A percentile compares a stretch with the other conserved stretches of the same genome.
phyloP scores from a whole-genome alignment of 2,329 filamentous ascomycete species.

The Fusarium keratoplasticum region DNA sequence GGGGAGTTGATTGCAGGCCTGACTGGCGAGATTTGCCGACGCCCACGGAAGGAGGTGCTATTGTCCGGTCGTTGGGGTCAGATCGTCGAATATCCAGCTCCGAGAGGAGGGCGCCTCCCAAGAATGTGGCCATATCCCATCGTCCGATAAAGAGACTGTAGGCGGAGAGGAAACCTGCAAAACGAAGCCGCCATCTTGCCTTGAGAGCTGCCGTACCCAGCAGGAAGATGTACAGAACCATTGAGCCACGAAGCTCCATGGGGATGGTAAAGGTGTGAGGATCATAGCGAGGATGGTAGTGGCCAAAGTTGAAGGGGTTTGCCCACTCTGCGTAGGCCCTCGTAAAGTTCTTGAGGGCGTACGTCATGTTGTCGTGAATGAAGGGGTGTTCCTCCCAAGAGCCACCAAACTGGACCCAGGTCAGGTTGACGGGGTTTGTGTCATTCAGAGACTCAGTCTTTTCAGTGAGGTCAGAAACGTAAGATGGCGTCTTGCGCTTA shows the following conservation, averaged over 20 bases:
- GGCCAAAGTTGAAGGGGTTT: conserved; percentile 55
- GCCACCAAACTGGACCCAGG: conserved; percentile 53
- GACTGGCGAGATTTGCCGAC: conserved; percentile 5
- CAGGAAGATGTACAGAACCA: conserved; percentile 55
- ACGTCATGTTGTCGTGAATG: conserved; percentile 53
- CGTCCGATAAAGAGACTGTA: conserved; percentile 51
- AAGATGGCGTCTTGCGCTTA: not conserved
- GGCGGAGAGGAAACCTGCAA: conserved; percentile 46
- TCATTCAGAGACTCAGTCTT: conserved; percentile 26
- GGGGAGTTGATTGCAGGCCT: conserved; percentile 16
- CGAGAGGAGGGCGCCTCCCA: conserved; percentile 52
- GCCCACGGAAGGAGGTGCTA: conserved; percentile 27
- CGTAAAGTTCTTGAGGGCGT: conserved; percentile 54
- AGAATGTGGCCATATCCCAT: conserved; percentile 56
- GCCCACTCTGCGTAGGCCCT: conserved; percentile 54
- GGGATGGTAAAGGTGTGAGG: conserved; percentile 57
- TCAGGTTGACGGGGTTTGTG: conserved; percentile 48
- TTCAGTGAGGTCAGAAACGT: not conserved
- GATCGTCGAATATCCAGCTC: conserved; percentile 50
- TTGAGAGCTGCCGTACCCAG: conserved; percentile 53
- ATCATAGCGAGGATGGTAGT: conserved; percentile 55
- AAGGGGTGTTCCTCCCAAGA: conserved; percentile 56
- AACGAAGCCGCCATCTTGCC: conserved; percentile 47
- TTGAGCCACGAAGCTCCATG: conserved; percentile 56
- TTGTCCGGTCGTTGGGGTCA: conserved; percentile 23